Conservation (phyloP, 331 rosid species). For the Pyracantha coccinea region DNA sequence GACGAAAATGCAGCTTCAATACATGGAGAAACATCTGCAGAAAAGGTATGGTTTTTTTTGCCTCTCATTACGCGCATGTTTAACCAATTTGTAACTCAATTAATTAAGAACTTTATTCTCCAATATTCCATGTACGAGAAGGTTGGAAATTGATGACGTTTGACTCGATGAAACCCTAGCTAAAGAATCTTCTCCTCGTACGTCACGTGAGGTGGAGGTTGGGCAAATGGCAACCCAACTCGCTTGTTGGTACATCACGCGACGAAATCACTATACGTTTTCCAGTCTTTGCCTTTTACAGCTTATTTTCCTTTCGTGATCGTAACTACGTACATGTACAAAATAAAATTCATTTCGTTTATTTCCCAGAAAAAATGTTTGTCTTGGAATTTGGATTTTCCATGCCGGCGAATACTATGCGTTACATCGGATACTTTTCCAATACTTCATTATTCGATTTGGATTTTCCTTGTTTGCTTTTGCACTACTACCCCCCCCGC, state of each 20-base stretch:
- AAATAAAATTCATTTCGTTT: neutral
- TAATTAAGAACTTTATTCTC: too few relatives aligned
- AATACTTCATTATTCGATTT: neutral
- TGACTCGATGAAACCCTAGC: too few relatives aligned
- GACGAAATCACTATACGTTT: neutral
- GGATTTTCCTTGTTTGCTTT: too few relatives aligned
- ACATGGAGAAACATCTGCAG: neutral
- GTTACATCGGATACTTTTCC: neutral
- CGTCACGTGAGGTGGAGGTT: neutral
- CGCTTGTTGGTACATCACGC: neutral
- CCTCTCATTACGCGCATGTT: too few relatives aligned
- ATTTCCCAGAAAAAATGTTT: neutral
- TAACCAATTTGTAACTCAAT: too few relatives aligned
- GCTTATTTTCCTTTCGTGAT: neutral
- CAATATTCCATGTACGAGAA: too few relatives aligned
- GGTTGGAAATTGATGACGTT: too few relatives aligned
- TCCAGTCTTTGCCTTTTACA: neutral
- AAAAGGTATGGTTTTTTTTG: neutral
- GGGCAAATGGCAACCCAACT: neutral
- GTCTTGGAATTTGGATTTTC: neutral
- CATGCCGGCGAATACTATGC: too few relatives aligned
- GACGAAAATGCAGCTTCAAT: neutral
- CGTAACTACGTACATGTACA: neutral
- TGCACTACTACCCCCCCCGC: too few relatives aligned
- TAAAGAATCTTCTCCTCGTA: neutral